These are phyloP conservation scores for Diplocarpon rosae DNA, from an alignment of 2,329 filamentous ascomycete species.

Conservation along the genomic window DNA sequence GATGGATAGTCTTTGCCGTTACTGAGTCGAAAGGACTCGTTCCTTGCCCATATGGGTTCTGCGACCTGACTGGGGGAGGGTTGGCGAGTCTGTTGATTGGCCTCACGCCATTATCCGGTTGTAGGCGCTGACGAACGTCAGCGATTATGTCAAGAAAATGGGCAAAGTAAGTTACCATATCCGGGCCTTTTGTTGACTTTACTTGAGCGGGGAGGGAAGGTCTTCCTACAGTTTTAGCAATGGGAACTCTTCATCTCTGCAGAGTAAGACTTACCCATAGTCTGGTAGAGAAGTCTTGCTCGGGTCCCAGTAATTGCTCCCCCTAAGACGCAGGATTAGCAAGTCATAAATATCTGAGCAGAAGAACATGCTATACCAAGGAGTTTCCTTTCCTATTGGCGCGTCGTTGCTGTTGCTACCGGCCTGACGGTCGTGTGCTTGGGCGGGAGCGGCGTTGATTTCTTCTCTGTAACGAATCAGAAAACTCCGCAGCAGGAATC, in stretches of 20 bases:
- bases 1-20: background rate
- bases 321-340: background rate
- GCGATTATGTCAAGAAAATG: background rate
- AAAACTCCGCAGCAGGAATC: background rate
- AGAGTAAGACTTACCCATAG: background rate
- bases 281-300: background rate
- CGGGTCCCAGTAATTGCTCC: background rate
- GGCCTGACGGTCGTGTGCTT: slow-evolving; percentile 3
- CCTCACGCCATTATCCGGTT: background rate
- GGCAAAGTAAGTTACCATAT: background rate
- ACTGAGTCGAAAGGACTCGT: background rate
- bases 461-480: slow-evolving; percentile 2
- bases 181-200: background rate
- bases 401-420: background rate
- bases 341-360: background rate
- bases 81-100: background rate
- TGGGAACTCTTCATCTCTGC: no score
- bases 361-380: background rate
- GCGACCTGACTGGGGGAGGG: background rate
- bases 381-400: background rate
- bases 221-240: background rate
- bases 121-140: background rate
- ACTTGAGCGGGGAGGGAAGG: background rate
- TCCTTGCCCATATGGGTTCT: background rate
- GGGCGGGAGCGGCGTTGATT: slow-evolving; percentile 1